A percentile compares a stretch with the other conserved stretches of the same genome.
Conservation (phyloP, 495 filamentous ascomycete species). For the Aspergillus indologenus region DNA sequence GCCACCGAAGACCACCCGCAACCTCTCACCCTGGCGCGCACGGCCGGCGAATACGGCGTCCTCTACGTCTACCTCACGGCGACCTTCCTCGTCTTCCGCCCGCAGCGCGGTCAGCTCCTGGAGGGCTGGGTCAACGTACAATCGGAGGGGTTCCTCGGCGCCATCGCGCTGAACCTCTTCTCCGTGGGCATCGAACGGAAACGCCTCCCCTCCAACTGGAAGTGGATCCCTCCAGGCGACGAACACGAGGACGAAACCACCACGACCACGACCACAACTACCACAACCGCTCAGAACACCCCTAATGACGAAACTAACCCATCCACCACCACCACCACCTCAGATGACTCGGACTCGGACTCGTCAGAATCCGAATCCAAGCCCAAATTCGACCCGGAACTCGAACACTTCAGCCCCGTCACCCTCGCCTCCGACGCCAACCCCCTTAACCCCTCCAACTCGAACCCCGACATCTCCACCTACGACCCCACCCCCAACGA, state of each 20-base stretch:
- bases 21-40: constrained; percentile 49
- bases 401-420: constrained; percentile 43
- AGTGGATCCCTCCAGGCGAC: constrained; percentile 52
- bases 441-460: constrained; percentile 15
- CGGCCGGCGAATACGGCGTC: constrained; percentile 65
- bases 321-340: constrained; percentile 2
- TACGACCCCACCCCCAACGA: constrained; percentile 21
- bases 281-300: not conserved
- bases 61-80: constrained; percentile 70
- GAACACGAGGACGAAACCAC: constrained; percentile 32
- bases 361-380: constrained; percentile 9
- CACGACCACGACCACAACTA: constrained; percentile 8
- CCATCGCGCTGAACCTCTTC: constrained; percentile 73
- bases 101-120: constrained; percentile 53
- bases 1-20: constrained; percentile 32
- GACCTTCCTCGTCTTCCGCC: constrained; percentile 68
- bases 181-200: constrained; percentile 66
- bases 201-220: constrained; percentile 65
- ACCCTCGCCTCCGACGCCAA: constrained; percentile 33
- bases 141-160: constrained; percentile 67
- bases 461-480: constrained; percentile 17
- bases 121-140: constrained; percentile 70
- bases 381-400: constrained; percentile 35
- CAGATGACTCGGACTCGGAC: constrained; percentile 34
- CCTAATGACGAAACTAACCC: not conserved